Evolutionary conservation across 1,139 yeast genomes (phyloP).

Genomic region (Debaryomyces singareniensis): DNA sequence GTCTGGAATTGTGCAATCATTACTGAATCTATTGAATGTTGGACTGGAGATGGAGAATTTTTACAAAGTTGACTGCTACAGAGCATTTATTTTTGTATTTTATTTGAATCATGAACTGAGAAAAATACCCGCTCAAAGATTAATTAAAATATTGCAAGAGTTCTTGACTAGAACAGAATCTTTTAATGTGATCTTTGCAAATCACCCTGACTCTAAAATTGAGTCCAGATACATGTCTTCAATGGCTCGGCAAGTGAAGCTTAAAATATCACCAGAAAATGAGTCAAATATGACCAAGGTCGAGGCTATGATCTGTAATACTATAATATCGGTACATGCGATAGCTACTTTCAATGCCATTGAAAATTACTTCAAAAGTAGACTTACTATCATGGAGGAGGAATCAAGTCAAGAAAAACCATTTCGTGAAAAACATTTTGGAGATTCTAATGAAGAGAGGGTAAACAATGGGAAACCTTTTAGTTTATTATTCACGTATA

Average conservation of each 20-base stretch:
- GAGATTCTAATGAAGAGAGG: slow-evolving; percentile 2
- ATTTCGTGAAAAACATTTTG: slow-evolving; percentile 8
- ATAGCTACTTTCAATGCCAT: slow-evolving; percentile 78
- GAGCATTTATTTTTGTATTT: slow-evolving; percentile 46
- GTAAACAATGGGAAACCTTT: slow-evolving; percentile 9
- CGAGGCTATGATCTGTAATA: slow-evolving; percentile 27
- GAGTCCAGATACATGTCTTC: slow-evolving; percentile 42
- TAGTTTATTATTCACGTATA: slow-evolving; percentile 57
- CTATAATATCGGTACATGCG: slow-evolving; percentile 75
- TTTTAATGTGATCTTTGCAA: slow-evolving; percentile 56
- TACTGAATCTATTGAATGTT: slow-evolving; percentile 12
- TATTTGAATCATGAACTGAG: slow-evolving; percentile 16
- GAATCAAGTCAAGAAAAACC: no score
- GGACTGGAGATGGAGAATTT: slow-evolving; percentile 26
- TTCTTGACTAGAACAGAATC: slow-evolving; percentile 70
- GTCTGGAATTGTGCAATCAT: slow-evolving; percentile 54
- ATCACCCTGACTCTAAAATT: slow-evolving; percentile 36
- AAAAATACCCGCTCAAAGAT: slow-evolving; percentile 25
- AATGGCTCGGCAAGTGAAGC: slow-evolving; percentile 66
- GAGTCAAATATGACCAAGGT: slow-evolving; percentile 15
- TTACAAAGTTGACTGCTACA: slow-evolving; percentile 24
- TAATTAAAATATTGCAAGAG: slow-evolving; percentile 62
- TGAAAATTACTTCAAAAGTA: slow-evolving; percentile 50
- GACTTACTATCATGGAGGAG: slow-evolving; percentile 20
- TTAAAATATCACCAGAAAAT: slow-evolving; percentile 39